These are phyloP conservation scores for Tuber borchii DNA, from an alignment of 495 filamentous ascomycete species.

Conservation along the genomic window DNA sequence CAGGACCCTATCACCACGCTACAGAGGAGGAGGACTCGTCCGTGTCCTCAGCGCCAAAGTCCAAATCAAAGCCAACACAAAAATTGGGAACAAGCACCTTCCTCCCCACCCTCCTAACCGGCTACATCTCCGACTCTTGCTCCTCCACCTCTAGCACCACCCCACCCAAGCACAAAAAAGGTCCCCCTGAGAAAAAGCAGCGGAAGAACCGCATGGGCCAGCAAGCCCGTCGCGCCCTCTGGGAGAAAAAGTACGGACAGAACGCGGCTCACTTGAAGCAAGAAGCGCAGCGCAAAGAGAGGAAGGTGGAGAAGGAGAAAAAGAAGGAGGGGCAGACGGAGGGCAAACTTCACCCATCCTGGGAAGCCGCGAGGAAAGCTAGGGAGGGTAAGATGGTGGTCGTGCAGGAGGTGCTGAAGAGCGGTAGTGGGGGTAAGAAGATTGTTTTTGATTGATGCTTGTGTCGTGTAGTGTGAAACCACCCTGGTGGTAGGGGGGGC, in stretches of 20 bases:
- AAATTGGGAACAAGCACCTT: constrained; percentile 57
- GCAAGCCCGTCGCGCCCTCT: constrained; percentile 71
- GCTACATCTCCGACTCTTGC: constrained; percentile 88
- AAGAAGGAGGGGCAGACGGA: constrained; percentile 38
- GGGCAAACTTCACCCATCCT: constrained; percentile 77
- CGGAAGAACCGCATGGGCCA: constrained; percentile 85
- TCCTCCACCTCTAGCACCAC: constrained; percentile 47
- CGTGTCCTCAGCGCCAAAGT: constrained; percentile 29
- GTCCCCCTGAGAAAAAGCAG: constrained; percentile 35
- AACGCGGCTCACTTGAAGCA: constrained; percentile 66
- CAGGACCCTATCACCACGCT: constrained; percentile 38
- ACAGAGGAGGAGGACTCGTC: constrained; percentile 43
- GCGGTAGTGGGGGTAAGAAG: constrained; percentile 61
- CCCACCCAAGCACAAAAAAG: constrained; percentile 28
- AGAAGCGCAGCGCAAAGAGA: constrained; percentile 45
- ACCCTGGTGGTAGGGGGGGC: not conserved
- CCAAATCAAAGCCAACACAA: constrained; percentile 27
- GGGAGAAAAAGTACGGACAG: constrained; percentile 84
- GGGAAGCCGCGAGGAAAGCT: constrained; percentile 79
- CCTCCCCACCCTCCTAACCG: constrained; percentile 80
- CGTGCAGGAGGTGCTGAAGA: constrained; percentile 50
- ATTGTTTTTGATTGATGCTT: constrained; percentile 73
- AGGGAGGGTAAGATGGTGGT: constrained; percentile 61
- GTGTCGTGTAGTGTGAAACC: not conserved
- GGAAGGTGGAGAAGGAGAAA: constrained; percentile 32